Evolutionary conservation across 2,329 filamentous ascomycete species (phyloP).

Genomic region (Rhytidhysteron rufulum): DNA sequence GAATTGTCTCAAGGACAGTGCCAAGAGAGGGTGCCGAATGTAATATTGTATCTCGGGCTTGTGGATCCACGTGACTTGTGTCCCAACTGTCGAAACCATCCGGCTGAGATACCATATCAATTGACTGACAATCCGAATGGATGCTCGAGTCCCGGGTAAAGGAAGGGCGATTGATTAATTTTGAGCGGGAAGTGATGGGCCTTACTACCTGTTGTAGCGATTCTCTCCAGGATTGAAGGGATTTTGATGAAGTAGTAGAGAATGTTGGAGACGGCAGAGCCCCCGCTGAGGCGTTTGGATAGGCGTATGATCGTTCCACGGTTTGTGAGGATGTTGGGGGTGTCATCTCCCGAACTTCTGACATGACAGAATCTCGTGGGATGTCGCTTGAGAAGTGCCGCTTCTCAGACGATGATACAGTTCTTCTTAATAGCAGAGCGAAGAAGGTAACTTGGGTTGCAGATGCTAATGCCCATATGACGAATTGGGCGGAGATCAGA

Average conservation of each 20-base stretch:
- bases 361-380: constrained; percentile 33
- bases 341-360: constrained; percentile 24
- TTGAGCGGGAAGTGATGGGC: constrained; percentile 34
- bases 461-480: constrained; percentile 29
- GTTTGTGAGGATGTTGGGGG: constrained; percentile 19
- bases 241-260: constrained; percentile 31
- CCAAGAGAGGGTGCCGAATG: constrained; percentile 36
- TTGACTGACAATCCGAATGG: constrained; percentile 29
- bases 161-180: constrained; percentile 29
- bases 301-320: neutral
- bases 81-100: constrained; percentile 75
- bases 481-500: constrained; percentile 33
- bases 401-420: constrained; percentile 9
- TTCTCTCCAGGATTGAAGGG: constrained; percentile 32
- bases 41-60: constrained; percentile 51
- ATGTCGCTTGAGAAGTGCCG: constrained; percentile 16
- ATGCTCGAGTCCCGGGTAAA: constrained; percentile 30
- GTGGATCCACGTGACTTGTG: constrained; percentile 62
- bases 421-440: constrained; percentile 17
- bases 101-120: constrained; percentile 35
- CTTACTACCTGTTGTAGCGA: constrained; percentile 36
- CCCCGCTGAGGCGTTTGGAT: constrained; percentile 13
- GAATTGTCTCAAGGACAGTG: constrained; percentile 67
- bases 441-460: constrained; percentile 27
- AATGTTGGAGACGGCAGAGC: constrained; percentile 33